Percentiles rank a stretch among this genome's conserved stretches.
Conservation (phyloP, 1,139 yeast species). For the Protomyces arabidopsidicola region DNA sequence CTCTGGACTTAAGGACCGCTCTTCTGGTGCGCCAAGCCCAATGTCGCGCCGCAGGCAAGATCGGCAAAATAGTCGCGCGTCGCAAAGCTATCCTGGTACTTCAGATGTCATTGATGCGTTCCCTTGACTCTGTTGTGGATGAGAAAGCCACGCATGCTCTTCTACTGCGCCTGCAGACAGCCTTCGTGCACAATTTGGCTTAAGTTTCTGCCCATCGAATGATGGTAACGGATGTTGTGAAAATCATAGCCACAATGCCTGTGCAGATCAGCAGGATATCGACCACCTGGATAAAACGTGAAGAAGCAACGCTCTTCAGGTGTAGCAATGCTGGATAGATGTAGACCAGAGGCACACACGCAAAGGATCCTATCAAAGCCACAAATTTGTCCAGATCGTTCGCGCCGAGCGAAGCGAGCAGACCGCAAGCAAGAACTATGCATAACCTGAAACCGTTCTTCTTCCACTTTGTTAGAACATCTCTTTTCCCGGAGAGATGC, state of each 20-base stretch:
- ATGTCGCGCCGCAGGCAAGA: background rate
- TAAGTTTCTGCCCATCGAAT: slow-evolving; percentile 38
- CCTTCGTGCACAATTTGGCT: background rate
- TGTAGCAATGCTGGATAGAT: slow-evolving; percentile 90
- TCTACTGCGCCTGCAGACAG: background rate
- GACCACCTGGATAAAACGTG: slow-evolving; percentile 36
- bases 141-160: background rate
- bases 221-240: slow-evolving; percentile 57
- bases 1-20: background rate
- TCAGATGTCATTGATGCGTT: background rate
- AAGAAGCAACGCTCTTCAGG: slow-evolving; percentile 37
- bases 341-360: slow-evolving; percentile 92
- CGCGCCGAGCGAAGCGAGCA: slow-evolving; percentile 65
- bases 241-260: slow-evolving; percentile 52
- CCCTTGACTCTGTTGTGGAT: background rate
- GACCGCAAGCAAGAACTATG: slow-evolving; percentile 62
- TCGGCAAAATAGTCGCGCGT: background rate
- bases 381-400: slow-evolving; percentile 80
- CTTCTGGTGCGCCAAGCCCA: background rate
- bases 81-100: background rate
- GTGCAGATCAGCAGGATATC: slow-evolving; percentile 45
- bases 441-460: slow-evolving; percentile 67
- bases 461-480: slow-evolving; percentile 68
- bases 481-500: slow-evolving; percentile 56
- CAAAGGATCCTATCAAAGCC: slow-evolving; percentile 86